phyloP scores from a whole-genome alignment of 2,329 filamentous ascomycete species.

The Trichocomaceae sp. region DNA sequence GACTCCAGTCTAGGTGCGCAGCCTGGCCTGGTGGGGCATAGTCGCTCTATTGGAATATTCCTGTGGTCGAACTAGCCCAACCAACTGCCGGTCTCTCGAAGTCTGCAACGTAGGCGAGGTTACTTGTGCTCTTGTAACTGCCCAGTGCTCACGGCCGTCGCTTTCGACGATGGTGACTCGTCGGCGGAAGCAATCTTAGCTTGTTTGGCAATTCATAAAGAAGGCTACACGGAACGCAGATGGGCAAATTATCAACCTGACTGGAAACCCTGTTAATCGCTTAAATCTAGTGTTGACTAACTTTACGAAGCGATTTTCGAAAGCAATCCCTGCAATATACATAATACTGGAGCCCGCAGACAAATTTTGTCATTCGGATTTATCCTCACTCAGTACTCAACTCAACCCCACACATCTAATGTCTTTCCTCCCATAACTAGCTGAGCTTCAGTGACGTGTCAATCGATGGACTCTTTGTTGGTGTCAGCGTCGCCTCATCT shows the following conservation, averaged over 20 bases:
- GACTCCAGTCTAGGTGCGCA: background rate
- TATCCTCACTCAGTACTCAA: background rate
- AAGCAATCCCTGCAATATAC: background rate
- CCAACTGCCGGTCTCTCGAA: conserved; percentile 5
- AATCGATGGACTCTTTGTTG: conserved; percentile 1
- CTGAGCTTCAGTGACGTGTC: conserved; percentile 15
- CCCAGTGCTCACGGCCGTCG: conserved; percentile 11
- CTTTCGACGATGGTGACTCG: conserved; percentile 13
- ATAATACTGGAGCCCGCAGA: conserved; percentile 7
- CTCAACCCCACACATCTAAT: background rate
- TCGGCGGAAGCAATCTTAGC: conserved; percentile 6
- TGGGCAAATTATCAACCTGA: conserved; percentile 6
- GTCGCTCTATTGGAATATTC: conserved; percentile 5
- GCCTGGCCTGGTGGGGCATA: conserved; percentile 6
- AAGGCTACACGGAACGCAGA: conserved; percentile 1
- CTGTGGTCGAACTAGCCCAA: conserved; percentile 11
- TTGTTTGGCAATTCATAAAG: conserved; percentile 3
- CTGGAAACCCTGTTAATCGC: conserved; percentile 10
- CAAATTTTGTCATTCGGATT: conserved; percentile 3
- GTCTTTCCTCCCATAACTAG: background rate
- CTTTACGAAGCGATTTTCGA: background rate
- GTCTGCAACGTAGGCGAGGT: background rate
- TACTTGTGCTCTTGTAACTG: conserved; percentile 12
- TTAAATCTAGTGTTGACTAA: conserved; percentile 3
- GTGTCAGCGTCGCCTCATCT: conserved; percentile 10